Evolutionary conservation across 441 rosid species (phyloP).

Genomic region (Pelargonium citronellum): DNA sequence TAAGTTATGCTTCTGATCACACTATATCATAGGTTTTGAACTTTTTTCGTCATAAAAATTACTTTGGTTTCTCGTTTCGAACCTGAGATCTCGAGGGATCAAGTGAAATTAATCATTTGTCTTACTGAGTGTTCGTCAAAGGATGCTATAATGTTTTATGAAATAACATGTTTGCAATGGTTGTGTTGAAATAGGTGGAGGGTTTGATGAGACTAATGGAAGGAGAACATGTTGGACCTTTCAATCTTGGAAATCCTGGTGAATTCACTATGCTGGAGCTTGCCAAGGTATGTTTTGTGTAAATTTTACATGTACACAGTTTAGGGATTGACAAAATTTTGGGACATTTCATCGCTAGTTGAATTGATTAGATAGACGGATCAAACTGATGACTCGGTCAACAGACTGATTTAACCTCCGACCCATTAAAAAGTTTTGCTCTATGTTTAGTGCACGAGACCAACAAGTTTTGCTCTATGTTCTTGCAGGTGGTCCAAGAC

Average conservation of each 20-base stretch:
- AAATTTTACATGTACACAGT: neutral
- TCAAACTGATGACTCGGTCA: too few relatives aligned
- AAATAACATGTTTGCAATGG: neutral
- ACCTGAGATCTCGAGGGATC: too few relatives aligned
- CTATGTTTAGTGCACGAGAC: neutral
- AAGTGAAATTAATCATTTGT: too few relatives aligned
- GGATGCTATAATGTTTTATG: neutral
- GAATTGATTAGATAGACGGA: too few relatives aligned
- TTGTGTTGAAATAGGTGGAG: constrained; percentile 35
- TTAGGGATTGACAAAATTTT: neutral
- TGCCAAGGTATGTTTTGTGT: constrained; percentile 31
- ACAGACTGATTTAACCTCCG: too few relatives aligned
- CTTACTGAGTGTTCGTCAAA: too few relatives aligned
- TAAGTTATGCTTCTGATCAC: constrained; percentile 14
- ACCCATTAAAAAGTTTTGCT: too few relatives aligned
- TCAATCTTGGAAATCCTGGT: constrained; percentile 73
- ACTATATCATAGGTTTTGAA: too few relatives aligned
- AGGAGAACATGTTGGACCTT: constrained; percentile 62
- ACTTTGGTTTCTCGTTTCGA: too few relatives aligned
- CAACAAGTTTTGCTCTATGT: neutral
- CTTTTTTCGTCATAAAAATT: too few relatives aligned
- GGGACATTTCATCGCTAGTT: neutral
- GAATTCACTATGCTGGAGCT: constrained; percentile 69
- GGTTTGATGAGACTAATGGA: constrained; percentile 72
- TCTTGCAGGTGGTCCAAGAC: constrained; percentile 81